Evolutionary conservation across 345 rosid species (phyloP), one percentile per base, ranked within the genome.

Genomic region (Eucalyptus melliodora): DNA sequence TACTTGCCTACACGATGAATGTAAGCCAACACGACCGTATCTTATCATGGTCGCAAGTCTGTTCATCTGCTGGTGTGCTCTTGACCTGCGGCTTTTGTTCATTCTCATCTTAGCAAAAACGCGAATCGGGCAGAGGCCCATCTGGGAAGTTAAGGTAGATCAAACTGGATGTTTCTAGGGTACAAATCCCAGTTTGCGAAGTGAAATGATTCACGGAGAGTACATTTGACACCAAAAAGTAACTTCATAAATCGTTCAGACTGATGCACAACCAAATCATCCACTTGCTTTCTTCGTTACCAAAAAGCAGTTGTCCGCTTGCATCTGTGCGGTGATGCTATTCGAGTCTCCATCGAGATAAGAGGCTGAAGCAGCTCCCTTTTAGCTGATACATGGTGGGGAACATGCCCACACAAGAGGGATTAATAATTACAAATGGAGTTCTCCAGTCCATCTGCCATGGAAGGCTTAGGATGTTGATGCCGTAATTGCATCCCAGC

Each of bases 401-500:
- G 30, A 62, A 11, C 45, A 49, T 50, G 65, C 67, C 45, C 60
- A 34, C 27, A 21, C 47, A 51, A 50, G 37, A 44, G 47, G 67
- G 65, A 86, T 77, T 40, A 3, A 40, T 23, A 53, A 86, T 31
- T 30, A 51, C 56, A 21, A 34, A 50, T 0, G 2, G 16, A 50
- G 17, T n/a, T 53, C 27, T 86, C 27, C 26, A 24, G 21, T 86
- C 56, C 59, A 17, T 31, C 67, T 86, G 42, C 60, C 67, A 45
- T 47, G 11, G 19, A 31, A 65, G 56, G 83, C 44, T 49, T 40
- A 44, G 55, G 51, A n/a, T 67, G 34, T 85, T 17, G 92, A 91
- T 67, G 94, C 91, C 83, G 94, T 88, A 37, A 91, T 83, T 21
- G 92, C 94, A 91, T 97, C 99, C 99, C 99, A 97, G 19, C 99